Evolutionary conservation across 352 stramenopile genomes (phyloP), one percentile per base, ranked within the genome.

Genomic region (Thraustochytrium sp.): DNA sequence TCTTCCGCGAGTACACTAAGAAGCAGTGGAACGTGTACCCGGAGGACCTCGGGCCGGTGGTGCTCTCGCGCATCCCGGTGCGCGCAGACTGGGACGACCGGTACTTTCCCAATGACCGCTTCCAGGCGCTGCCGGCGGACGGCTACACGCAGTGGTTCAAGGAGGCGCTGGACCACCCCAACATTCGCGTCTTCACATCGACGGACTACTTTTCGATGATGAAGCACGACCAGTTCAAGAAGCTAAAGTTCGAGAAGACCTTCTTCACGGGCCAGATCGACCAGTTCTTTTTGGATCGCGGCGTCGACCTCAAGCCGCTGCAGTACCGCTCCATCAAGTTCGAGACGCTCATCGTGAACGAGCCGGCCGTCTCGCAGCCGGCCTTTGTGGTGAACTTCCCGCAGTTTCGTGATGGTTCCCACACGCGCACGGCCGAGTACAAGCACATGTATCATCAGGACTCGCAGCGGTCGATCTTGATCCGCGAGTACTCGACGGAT

Each of bases 21-120:
- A 93, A 93, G 59, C 90, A 93, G 84, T 93, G 90, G 90, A 88
- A 82, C 9, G 90, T 89, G 65, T 82, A 89, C 65, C 89, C 89
- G 8, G 84, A 63, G 26, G 87, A 92, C 26, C 82, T 93, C 46
- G 89, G 68, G 64, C 86, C 89, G 13, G 85, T 89, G 77, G 89
- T 92, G 4, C 86, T 88, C 13, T 82, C 87, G 16, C 73, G 89
- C 38, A 92, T 92, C 21, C 89, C 89, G 23, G 89, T 92, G 1
- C 77, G 87, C 46, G 91, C 88, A 61, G 84, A 89, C 61, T 85
- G 72, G 51, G 89, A 93, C 80, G 82, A 78, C 31, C 84, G 89
- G 72, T 86, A 86, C 46, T 86, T 84, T 34, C 54, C 48, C 64
- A 73, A 65, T 64, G 63, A 88, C 46, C 56, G 72, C 37, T 63